Conservation (phyloP, 805 yeast species). For the Sugiyamaella qingdaonensis region DNA sequence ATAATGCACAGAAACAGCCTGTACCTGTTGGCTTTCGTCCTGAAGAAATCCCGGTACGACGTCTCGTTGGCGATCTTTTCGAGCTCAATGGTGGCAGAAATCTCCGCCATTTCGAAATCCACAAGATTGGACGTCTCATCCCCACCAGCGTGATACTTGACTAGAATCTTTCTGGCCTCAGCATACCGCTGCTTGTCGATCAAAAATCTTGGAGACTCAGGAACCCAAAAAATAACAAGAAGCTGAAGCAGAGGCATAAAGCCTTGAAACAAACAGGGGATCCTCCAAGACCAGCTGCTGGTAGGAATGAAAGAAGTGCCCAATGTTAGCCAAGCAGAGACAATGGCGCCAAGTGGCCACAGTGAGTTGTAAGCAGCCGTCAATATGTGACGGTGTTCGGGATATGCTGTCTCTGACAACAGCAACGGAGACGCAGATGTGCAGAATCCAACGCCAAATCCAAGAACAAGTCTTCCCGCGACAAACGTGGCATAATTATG, state of each 20-base stretch:
- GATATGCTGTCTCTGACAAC: conserved; percentile 3
- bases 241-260: conserved; percentile 56
- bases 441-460: conserved; percentile 69
- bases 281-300: conserved; percentile 55
- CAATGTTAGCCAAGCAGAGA: conserved; percentile 72
- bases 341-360: conserved; percentile 64
- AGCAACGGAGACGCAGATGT: conserved; percentile 35
- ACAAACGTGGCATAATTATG: conserved; percentile 58
- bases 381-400: conserved; percentile 47
- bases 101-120: conserved; percentile 15
- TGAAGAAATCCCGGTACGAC: conserved; percentile 4
- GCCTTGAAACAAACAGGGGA: conserved; percentile 68
- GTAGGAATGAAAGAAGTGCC: conserved; percentile 48
- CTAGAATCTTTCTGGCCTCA: conserved; percentile 36
- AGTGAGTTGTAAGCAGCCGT: conserved; percentile 65
- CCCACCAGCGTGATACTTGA: conserved; percentile 17
- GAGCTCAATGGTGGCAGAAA: conserved; percentile 12
- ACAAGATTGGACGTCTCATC: conserved; percentile 9
- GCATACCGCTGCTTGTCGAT: conserved; percentile 58
- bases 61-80: conserved; percentile 7
- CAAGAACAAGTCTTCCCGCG: conserved; percentile 65
- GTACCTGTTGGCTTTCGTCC: conserved; percentile 6
- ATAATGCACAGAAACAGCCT: conserved; percentile 7
- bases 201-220: conserved; percentile 82
- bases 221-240: conserved; percentile 50